A percentile compares a stretch with the other conserved stretches of the same genome.
Evolutionary conservation across 2,329 filamentous ascomycete species (phyloP).

Genomic region (Arthrobotrys sphaeroides): DNA sequence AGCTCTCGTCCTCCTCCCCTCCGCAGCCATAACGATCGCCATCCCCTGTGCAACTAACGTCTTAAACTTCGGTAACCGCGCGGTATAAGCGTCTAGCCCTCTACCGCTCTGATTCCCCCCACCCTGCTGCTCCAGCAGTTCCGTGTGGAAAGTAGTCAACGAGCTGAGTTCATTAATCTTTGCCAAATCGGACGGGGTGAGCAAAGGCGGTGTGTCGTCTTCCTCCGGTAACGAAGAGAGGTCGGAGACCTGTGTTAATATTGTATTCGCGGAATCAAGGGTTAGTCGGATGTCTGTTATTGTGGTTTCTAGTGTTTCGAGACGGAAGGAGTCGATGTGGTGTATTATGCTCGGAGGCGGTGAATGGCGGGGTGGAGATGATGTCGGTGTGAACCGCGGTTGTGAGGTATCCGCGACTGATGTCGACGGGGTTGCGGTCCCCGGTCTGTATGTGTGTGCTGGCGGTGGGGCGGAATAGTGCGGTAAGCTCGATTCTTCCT

Average conservation of each 20-base stretch:
- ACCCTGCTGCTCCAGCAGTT: background rate
- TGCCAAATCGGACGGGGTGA: constrained; percentile 39
- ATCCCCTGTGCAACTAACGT: constrained; percentile 43
- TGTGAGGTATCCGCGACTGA: constrained; percentile 39
- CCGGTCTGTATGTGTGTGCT: constrained; percentile 2
- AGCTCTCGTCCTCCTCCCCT: constrained; percentile 17
- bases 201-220: constrained; percentile 31
- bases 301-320: constrained; percentile 50
- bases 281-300: constrained; percentile 46
- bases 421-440: constrained; percentile 35
- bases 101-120: background rate
- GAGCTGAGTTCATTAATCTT: constrained; percentile 47
- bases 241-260: constrained; percentile 46
- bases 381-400: constrained; percentile 43
- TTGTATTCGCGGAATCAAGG: constrained; percentile 46
- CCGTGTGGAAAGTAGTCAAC: constrained; percentile 9
- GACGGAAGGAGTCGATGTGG: constrained; percentile 52
- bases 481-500: constrained; percentile 44
- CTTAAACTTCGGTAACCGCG: constrained; percentile 44
- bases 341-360: constrained; percentile 50
- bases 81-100: constrained; percentile 23
- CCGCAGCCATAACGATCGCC: constrained; percentile 47
- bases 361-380: constrained; percentile 29
- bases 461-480: constrained; percentile 32
- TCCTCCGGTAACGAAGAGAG: constrained; percentile 32